Percentiles rank a stretch among this genome's conserved stretches.
These are phyloP conservation scores for Xylaria telfairii DNA, from an alignment of 495 filamentous ascomycete genomes.

Conservation along the genomic window DNA sequence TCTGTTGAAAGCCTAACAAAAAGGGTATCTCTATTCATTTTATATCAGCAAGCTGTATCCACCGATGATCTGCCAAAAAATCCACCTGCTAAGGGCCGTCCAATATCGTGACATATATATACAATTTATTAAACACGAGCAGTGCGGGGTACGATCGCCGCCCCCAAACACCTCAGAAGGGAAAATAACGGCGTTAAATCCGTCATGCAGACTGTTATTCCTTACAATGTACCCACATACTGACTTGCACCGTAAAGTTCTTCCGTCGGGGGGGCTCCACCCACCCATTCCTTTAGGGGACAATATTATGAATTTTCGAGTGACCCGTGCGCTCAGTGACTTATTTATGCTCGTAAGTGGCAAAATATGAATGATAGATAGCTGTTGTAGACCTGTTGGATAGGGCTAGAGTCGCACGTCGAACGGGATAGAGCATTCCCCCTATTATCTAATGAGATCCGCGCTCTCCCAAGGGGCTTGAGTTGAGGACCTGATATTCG, in stretches of 20 bases:
- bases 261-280: background rate
- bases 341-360: background rate
- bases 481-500: background rate
- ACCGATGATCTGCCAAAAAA: background rate
- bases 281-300: background rate
- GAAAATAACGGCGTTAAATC: background rate
- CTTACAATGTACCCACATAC: background rate
- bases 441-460: background rate
- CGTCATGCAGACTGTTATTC: background rate
- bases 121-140: background rate
- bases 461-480: background rate
- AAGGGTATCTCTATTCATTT: slow-evolving; percentile 8
- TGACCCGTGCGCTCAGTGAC: background rate
- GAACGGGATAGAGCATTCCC: background rate
- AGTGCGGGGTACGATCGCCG: background rate
- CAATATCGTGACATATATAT: background rate
- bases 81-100: background rate
- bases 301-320: background rate
- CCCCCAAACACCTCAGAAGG: background rate
- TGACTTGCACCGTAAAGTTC: background rate
- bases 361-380: background rate
- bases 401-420: background rate
- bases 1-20: background rate
- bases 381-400: background rate
- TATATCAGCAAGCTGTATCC: background rate